These are phyloP conservation scores for grape (Vitis vinifera) DNA, from an alignment of 164 flowering plant species.

Conservation along the genomic window DNA sequence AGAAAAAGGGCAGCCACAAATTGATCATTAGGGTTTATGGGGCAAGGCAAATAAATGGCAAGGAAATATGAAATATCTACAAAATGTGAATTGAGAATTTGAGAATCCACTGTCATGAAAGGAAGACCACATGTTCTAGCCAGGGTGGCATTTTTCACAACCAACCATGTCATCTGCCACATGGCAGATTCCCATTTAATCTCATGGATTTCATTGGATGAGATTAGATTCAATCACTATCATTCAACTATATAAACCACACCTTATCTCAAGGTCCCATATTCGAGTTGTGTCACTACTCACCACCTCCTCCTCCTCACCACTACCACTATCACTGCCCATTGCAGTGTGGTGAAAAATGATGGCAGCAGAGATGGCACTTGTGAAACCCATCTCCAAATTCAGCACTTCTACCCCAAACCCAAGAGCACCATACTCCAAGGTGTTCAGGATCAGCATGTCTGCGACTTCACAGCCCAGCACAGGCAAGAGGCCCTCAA, in stretches of 20 bases:
- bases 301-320: background rate
- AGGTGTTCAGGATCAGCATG: constrained; percentile 42
- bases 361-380: constrained; percentile 78
- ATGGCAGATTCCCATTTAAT: constrained; percentile 47
- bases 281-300: background rate
- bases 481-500: constrained; percentile 24
- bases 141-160: constrained; percentile 14
- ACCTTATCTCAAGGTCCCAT: constrained; percentile 17
- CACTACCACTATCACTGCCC: background rate
- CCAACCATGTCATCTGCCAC: constrained; percentile 37
- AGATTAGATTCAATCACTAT: constrained; percentile 50
- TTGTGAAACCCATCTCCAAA: constrained; percentile 74
- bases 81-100: no score
- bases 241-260: constrained; percentile 17
- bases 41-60: no score
- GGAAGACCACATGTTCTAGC: constrained; percentile 12
- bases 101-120: background rate
- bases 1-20: no score
- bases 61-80: no score
- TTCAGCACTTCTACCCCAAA: constrained; percentile 22
- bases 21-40: no score
- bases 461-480: constrained; percentile 41
- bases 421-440: constrained; percentile 15
- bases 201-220: constrained; percentile 70
- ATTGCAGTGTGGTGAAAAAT: background rate